Base-by-base conservation (phyloP, 805 yeast genomes). In the Lipomyces japonicus region DNA sequence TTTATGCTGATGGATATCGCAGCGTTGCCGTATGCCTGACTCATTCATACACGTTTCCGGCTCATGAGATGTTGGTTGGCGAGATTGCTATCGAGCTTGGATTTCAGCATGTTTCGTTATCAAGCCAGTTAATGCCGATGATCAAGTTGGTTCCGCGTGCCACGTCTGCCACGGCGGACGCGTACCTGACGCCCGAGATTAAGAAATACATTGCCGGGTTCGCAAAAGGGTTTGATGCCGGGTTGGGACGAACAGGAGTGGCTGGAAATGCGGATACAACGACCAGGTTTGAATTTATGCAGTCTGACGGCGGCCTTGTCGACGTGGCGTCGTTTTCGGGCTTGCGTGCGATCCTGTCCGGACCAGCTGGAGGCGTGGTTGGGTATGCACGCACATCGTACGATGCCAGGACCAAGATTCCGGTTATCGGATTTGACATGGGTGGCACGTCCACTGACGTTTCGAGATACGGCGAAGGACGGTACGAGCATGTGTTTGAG, bases 291-390 rank as follows among this genome's bases (percentile, higher is more conserved):
- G 82, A 84, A 59, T 91, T 91, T 67, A 91, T 91, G 97, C 96
- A 91, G 68, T 86, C 95, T 10, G 96, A 91, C 66, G 97, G 97
- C 50, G 97, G 97, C 2, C 75, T 91, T 51, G 89, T 90, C 21
- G 88, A 88, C 48, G 89, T 93, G 62, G 73, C 79, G 21, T 76
- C 79, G 42, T 91, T 91, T 65, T 83, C 96, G 0, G 97, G 97
- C 1, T 71, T 91, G 32, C 77, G 81, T 59, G 95, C 97, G 2
- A 85, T 91, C 42, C 69, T 91, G 31, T 87, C 96, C 1, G 97
- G 97, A 2, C 97, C 97, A 2, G 97, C 97, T 7, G 97, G 97
- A 34, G 97, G 97, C 43, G 95, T 91, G 51, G 96, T 91, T 30
- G 97, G 97, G 0, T 86, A 81, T 61, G 86, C 96, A 0, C 76